phyloP scores from a whole-genome alignment of 306 rosid genomes.

The Spatholobus suberectus region DNA sequence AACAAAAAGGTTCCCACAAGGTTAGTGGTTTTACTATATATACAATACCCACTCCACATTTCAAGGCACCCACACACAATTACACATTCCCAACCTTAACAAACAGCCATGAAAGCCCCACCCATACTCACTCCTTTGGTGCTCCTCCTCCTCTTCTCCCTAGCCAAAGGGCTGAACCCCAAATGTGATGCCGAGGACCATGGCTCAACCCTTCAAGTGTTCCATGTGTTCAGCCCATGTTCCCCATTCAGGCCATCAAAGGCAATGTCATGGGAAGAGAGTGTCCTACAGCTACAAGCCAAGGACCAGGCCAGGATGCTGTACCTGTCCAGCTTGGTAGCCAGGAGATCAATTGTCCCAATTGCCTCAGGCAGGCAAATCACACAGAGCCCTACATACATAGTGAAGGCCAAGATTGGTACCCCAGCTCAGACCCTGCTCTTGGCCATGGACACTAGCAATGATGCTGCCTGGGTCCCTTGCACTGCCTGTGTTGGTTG shows the following conservation, averaged over 20 bases:
- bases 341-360: constrained; percentile 66
- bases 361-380: constrained; percentile 87
- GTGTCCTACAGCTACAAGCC: constrained; percentile 60
- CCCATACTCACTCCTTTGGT: not conserved
- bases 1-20: not conserved
- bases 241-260: constrained; percentile 73
- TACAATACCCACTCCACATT: constrained; percentile 12
- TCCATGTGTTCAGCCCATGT: constrained; percentile 73
- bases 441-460: constrained; percentile 86
- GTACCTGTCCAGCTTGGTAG: constrained; percentile 62
- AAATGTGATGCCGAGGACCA: constrained; percentile 52
- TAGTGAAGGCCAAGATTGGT: constrained; percentile 74
- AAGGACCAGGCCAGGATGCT: constrained; percentile 71
- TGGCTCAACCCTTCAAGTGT: constrained; percentile 70
- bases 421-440: constrained; percentile 85
- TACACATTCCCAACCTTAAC: not conserved
- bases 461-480: constrained; percentile 91
- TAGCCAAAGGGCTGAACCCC: constrained; percentile 50
- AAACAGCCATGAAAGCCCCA: constrained; percentile 54
- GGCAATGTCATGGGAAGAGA: constrained; percentile 78
- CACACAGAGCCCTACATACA: constrained; percentile 78
- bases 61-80: constrained; percentile 15
- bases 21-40: constrained; percentile 34
- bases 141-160: constrained; percentile 39
- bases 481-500: constrained; percentile 85